Percentiles rank a stretch among this genome's conserved stretches.
These are phyloP conservation scores for Pseudogymnoascus sp. DNA, from an alignment of 2,329 filamentous ascomycete species.

Conservation along the genomic window DNA sequence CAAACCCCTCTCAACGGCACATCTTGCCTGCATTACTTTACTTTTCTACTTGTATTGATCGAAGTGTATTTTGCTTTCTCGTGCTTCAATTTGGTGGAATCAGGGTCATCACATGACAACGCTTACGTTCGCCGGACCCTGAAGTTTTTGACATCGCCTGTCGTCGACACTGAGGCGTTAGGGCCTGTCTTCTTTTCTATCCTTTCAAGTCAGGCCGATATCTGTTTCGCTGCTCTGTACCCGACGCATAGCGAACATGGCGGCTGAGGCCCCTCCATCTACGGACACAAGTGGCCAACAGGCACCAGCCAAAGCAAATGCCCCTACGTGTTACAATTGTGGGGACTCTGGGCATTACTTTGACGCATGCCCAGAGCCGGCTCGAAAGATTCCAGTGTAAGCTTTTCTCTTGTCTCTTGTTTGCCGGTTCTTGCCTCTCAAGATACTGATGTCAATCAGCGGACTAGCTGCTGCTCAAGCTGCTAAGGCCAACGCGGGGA, in stretches of 20 bases:
- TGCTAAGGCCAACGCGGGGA: slow-evolving; percentile 1
- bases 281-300: not conserved
- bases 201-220: not conserved
- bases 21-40: not conserved
- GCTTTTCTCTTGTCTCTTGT: slow-evolving; percentile 24
- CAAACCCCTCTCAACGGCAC: not conserved
- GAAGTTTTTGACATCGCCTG: not conserved
- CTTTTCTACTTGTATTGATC: not conserved
- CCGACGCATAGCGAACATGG: not conserved
- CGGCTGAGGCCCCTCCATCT: not conserved
- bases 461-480: slow-evolving; percentile 14
- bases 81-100: not conserved
- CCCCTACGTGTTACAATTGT: slow-evolving; percentile 45
- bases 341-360: slow-evolving; percentile 44
- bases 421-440: slow-evolving; percentile 12
- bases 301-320: slow-evolving; percentile 4
- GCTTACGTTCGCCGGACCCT: not conserved
- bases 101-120: slow-evolving; percentile 4
- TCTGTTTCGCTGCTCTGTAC: not conserved
- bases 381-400: slow-evolving; percentile 43
- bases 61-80: not conserved
- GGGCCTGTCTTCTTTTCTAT: not conserved
- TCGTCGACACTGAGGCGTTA: not conserved
- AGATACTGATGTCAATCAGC: slow-evolving; percentile 15
- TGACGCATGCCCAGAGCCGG: slow-evolving; percentile 45